Evolutionary conservation across 2,329 filamentous ascomycete genomes (phyloP), one percentile per base, ranked within the genome.

Genomic region (Stachybotrys elegans): DNA sequence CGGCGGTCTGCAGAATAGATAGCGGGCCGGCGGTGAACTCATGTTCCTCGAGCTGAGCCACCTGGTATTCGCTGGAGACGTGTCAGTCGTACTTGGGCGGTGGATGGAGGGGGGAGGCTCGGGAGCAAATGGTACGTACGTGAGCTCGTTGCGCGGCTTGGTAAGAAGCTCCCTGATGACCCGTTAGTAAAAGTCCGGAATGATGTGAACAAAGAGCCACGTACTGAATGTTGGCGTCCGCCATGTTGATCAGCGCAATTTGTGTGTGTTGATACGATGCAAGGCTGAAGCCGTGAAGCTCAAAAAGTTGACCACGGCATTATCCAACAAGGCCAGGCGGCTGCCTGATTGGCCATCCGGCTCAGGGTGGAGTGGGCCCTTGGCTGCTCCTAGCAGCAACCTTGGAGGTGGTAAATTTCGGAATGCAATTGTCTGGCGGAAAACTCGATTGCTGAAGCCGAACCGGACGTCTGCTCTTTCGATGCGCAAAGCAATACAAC

Each of bases 1-100:
- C 93, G 52, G 93, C 93, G 47, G 93, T 96, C 72, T 97, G 92
- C 48, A 98, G 87, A 60, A 98, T 93, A 5, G 90, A 96, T 37
- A 97, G 68, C 39, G 72, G 72, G 6, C 72, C 70, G 36, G 68
- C 65, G 46, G 70, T 69, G 57, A 79, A 78, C 58, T 79, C 76
- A 58, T 79, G 74, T 62, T 79, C 73, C 54, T 73, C 65, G 46
- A 81, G 72, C 60, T 90, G 83, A 43, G 86, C 83, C 56, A 95
- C 86, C 69, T 95, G 90, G 70, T 92, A 95, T 72, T 95, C 90
- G 51, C 88, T 94, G 58, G 42, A 22, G 46, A 43, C 42, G 44
- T 47, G 42, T 27, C 37, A 48, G 38, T 45, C 38, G 44, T 43
- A 39, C 44, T 44, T 39, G 46, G 39, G 45, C 42, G 21, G 40